Evolutionary conservation across 768 basidiomycete species (phyloP).

Genomic region (Trametes maxima): DNA sequence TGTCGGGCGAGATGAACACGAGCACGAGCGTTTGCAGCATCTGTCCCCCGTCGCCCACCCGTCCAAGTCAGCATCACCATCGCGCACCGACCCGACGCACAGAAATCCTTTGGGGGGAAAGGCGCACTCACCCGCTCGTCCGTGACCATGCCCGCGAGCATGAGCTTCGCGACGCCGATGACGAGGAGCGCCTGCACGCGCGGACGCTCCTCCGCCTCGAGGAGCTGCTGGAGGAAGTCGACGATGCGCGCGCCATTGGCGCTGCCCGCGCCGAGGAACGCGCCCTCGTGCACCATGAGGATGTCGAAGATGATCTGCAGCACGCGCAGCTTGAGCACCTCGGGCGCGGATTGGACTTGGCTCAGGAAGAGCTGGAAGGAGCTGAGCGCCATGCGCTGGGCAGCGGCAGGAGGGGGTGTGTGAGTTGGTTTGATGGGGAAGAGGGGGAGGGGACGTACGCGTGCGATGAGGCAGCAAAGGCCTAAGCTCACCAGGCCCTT

Average conservation of each 20-base stretch:
- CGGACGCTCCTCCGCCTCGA: constrained; percentile 57
- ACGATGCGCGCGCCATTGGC: constrained; percentile 55
- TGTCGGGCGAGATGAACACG: constrained; percentile 80
- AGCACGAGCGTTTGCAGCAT: constrained; percentile 52
- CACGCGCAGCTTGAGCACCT: constrained; percentile 66
- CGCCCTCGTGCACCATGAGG: constrained; percentile 78
- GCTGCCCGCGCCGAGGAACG: constrained; percentile 54
- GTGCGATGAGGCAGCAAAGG: constrained; percentile 83
- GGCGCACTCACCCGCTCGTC: constrained; percentile 69
- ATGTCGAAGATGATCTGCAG: constrained; percentile 86
- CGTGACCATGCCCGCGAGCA: constrained; percentile 73
- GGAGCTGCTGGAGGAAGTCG: constrained; percentile 61
- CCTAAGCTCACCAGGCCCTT: constrained; percentile 81
- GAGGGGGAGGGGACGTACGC: constrained; percentile 39
- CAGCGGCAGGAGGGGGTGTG: neutral
- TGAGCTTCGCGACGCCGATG: constrained; percentile 84
- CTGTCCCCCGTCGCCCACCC: constrained; percentile 28
- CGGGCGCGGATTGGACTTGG: constrained; percentile 68
- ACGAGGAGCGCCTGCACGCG: constrained; percentile 73
- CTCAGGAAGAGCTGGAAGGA: constrained; percentile 82
- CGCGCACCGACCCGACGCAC: too few relatives aligned
- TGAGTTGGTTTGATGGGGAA: neutral
- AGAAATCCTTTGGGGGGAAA: too few relatives aligned
- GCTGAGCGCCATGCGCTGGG: constrained; percentile 58
- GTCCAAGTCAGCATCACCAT: neutral